Evolutionary conservation across 2,329 filamentous ascomycete species (phyloP).

Genomic region (Botrytis byssoidea): DNA sequence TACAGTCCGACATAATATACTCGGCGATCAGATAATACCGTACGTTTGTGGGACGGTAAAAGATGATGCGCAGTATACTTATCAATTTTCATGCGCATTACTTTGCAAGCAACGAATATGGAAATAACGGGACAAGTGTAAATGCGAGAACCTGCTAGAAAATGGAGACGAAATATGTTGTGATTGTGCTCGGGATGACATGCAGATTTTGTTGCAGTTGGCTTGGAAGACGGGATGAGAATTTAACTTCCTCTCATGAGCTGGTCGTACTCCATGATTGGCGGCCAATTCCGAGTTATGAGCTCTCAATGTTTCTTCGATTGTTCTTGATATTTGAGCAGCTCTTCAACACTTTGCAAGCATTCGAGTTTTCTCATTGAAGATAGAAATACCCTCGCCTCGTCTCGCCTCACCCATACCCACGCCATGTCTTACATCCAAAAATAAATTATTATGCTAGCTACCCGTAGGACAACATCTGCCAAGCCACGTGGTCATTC

Average conservation of each 20-base stretch:
- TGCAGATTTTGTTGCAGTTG: conserved; percentile 15
- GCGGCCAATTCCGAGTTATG: not conserved
- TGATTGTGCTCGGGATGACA: conserved; percentile 13
- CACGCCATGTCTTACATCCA: not conserved
- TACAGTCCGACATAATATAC: not conserved
- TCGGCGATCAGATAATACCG: conserved; percentile 10
- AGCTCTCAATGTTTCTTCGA: not conserved
- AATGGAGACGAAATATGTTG: not conserved
- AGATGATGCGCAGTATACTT: conserved; percentile 6
- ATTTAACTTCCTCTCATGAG: not conserved
- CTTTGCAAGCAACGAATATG: conserved; percentile 12
- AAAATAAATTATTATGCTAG: not conserved
- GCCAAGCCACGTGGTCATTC: conserved; percentile 15
- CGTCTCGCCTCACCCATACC: not conserved
- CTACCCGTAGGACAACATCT: not conserved
- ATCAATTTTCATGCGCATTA: not conserved
- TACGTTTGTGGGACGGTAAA: not conserved
- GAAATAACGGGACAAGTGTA: conserved; percentile 12
- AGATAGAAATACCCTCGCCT: not conserved
- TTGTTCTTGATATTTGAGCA: not conserved
- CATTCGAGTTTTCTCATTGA: not conserved
- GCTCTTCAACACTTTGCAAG: not conserved
- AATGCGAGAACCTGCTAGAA: not conserved
- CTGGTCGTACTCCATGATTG: not conserved
- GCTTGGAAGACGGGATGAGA: not conserved